Base-by-base conservation (phyloP, 176 grass and related monocot species). In the Puya raimondii region DNA sequence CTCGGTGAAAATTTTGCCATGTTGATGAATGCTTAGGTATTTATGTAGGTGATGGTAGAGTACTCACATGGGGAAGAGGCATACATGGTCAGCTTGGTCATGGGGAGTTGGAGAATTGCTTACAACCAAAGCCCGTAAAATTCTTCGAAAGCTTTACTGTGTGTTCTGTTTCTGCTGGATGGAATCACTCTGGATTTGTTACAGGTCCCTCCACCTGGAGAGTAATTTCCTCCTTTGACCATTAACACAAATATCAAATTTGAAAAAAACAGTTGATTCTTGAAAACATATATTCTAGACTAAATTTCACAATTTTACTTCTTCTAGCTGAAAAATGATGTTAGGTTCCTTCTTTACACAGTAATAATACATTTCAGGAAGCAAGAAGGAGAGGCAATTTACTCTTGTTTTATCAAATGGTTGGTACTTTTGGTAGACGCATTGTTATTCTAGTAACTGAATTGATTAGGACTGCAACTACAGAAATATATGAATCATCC, bases 161-260 rank as follows among this genome's bases (percentile, higher is more conserved):
- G 27, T 81, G 84, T 11, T 76, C 50, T 63, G 81, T 97, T 72
- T 88, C 93, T 71, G 82, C 89, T 84, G 93, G 93, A 81, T 97
- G 93, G 93, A 97, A 88, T 77, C 89, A 97, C 82, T 97, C 93
- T 85, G 93, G 88, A 77, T 97, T 97, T 69, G 74, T 70, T 85
- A 85, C 93, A 97, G 93, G 93, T 97, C 77, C 71, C 72, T 66
- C 4, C 52, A 77, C 67, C 51, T 77, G 64, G 71, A 65, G 65
- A 53, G 78, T 47, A 66, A 18, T 76, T 47, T 70, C 78, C 11
- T 0, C 65, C 58, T 10, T 65, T 47, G 1, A 12, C 3, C 71
- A 67, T 48, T 18, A 21, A 52, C 4, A 70, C 64, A 56, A n/a
- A 56, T 56, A 14, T 56, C 16, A 14, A 56, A 56, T 0, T 56